Base-by-base conservation (phyloP, 2,329 filamentous ascomycete species). In the Orbilia brochopaga region DNA sequence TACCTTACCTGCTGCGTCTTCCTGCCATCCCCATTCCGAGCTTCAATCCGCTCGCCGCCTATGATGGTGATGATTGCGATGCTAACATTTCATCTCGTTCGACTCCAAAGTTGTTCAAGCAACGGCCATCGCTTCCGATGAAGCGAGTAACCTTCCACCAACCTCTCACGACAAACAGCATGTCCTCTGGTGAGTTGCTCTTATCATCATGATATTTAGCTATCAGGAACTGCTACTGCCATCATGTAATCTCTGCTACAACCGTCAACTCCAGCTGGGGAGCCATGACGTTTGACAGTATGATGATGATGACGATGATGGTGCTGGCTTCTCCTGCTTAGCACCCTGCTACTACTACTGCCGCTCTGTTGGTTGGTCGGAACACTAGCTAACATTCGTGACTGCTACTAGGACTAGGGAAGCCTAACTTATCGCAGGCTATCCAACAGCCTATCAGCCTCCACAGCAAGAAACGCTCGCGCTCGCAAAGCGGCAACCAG, bases 71-170 rank as follows among this genome's bases (percentile, higher is more conserved):
- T n/a, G 40, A 44, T 44, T 8, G 7, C 10, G 13, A 15, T 23
- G 44, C 54, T 70, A 40, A 63, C 53, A 24, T 48, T 32, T 53
- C 32, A 17, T 17, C 27, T 19, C 27, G 27, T n/a, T n/a, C n/a
- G n/a, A n/a, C 35, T 10, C 19, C 23, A 24, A 37, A 69, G 64
- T 62, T 57, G 64, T 60, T 69, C 65, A 51, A 70, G 66, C 66
- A 63, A 59, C 66, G 58, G 30, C 54, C 66, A 63, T 27, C 66
- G 48, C 42, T 48, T 55, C 58, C 58, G 53, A 70, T 70, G 66
- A 70, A 70, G 46, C 54, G 27, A 70, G 54, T 70, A 63, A 70
- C 66, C 53, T 70, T 70, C 42, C 66, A 70, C 46, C 66, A 70
- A 40, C 62, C 66, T 10, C 50, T 70, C 40, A 70, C 66, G 37